Evolutionary conservation across 2,329 filamentous ascomycete species (phyloP), one percentile per base, ranked within the genome.

Genomic region (Colletotrichum incanum): DNA sequence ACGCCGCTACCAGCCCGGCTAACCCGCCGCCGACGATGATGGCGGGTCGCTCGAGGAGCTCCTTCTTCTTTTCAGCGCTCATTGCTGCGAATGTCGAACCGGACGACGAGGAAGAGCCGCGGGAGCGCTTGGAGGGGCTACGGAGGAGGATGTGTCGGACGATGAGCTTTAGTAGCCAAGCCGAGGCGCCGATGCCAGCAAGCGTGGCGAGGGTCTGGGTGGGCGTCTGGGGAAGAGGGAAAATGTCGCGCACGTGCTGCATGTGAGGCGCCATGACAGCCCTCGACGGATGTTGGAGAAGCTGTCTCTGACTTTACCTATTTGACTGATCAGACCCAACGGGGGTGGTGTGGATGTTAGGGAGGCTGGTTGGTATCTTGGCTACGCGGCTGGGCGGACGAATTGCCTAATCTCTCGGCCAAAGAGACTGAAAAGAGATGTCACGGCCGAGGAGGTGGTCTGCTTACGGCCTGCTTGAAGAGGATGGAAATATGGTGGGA

Each of bases 1-100:
- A 89, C 54, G 89, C 88, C 4, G 89, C 87, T 23, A 90, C 88
- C 11, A 91, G 86, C n/a, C 88, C 89, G 41, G 89, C 87, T 16
- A 91, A 83, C 62, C 89, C 89, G 52, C 82, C 86, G 76, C 89
- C 89, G 61, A 91, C 82, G 65, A 91, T 86, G 76, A 91, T 85
- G 75, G 88, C 88, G 54, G 83, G 87, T 61, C 80, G 69, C 34
- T 75, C 75, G 28, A 66, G 71, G 20, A 72, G 70, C n/a, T 49
- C 54, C 52, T 47, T 61, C 54, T 60, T 63, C 28, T 11, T 39
- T 8, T 72, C 66, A 54, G 65, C n/a, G 47, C 31, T 26, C 70
- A 72, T 72, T 28, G 70, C 60, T 11, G 66, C 59, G 47, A 70
- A 72, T 16, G 61, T 61, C 39, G 70, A 66, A 14, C 70, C 70